These are phyloP conservation scores for Neohortaea acidophila DNA, from an alignment of 495 filamentous ascomycete genomes.

Conservation along the genomic window DNA sequence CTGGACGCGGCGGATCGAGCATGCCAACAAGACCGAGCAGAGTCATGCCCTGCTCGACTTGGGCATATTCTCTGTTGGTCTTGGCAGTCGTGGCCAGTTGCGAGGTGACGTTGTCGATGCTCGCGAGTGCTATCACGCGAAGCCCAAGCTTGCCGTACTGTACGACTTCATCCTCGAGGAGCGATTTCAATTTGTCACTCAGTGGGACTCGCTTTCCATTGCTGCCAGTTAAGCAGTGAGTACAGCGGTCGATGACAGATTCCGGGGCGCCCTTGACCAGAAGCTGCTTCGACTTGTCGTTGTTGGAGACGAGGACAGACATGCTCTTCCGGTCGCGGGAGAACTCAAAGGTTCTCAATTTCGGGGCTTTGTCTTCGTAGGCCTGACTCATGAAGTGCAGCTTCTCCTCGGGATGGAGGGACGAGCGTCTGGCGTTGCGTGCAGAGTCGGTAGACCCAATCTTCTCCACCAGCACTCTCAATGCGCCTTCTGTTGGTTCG, in stretches of 20 bases:
- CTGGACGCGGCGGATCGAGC: constrained; percentile 93
- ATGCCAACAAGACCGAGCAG: constrained; percentile 87
- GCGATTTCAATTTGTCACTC: constrained; percentile 43
- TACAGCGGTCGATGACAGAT: constrained; percentile 81
- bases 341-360: constrained; percentile 87
- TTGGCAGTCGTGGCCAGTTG: constrained; percentile 47
- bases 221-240: constrained; percentile 55
- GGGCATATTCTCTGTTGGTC: constrained; percentile 65
- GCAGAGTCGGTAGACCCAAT: constrained; percentile 54
- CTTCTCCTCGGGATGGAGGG: constrained; percentile 38
- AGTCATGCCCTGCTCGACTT: constrained; percentile 86
- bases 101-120: constrained; percentile 51
- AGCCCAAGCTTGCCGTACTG: constrained; percentile 86
- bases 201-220: constrained; percentile 61
- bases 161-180: constrained; percentile 62
- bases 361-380: constrained; percentile 61
- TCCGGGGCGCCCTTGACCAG: constrained; percentile 97
- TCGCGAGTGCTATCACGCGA: constrained; percentile 86
- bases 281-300: constrained; percentile 53
- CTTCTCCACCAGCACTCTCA: constrained; percentile 87
- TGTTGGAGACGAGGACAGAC: constrained; percentile 74
- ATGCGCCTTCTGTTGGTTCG: constrained; percentile 88
- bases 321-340: constrained; percentile 98
- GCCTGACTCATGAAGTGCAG: constrained; percentile 67
- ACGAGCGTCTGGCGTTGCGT: constrained; percentile 38